Percentiles rank a stretch among this genome's conserved stretches.
Conservation (phyloP, 2,329 filamentous ascomycete genomes). For the Curvularia hawaiiensis region DNA sequence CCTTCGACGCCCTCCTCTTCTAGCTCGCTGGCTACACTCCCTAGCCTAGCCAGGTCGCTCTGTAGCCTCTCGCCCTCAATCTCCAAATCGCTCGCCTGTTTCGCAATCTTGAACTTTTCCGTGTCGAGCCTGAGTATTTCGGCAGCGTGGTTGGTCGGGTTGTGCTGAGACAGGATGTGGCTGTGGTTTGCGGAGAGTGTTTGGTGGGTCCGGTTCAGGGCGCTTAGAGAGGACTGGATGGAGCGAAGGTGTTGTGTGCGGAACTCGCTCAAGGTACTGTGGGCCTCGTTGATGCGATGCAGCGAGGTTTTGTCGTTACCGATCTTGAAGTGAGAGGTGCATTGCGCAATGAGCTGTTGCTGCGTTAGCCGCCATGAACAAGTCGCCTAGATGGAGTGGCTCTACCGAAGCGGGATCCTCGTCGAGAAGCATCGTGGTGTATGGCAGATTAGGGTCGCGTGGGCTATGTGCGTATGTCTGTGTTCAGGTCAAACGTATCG, state of each 20-base stretch:
- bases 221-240: constrained; percentile 48
- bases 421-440: constrained; percentile 82
- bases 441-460: constrained; percentile 7
- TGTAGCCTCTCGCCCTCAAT: constrained; percentile 94
- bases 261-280: constrained; percentile 81
- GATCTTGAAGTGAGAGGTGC: constrained; percentile 94
- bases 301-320: constrained; percentile 84
- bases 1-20: constrained; percentile 89
- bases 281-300: constrained; percentile 80
- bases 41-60: constrained; percentile 75
- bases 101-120: constrained; percentile 93
- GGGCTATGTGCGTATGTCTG: neutral
- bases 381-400: constrained; percentile 11
- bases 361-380: constrained; percentile 19
- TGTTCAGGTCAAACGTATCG: neutral
- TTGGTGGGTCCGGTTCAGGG: constrained; percentile 75
- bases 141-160: constrained; percentile 77
- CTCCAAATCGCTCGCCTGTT: constrained; percentile 85
- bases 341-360: constrained; percentile 82
- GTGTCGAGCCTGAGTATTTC: constrained; percentile 88
- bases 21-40: constrained; percentile 76
- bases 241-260: constrained; percentile 72
- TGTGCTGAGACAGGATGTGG: constrained; percentile 76
- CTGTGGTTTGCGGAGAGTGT: constrained; percentile 76
- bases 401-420: constrained; percentile 86